A percentile compares a stretch with the other conserved stretches of the same genome.
phyloP scores from a whole-genome alignment of 441 rosid species.

The Bocquillonia castaneifolia region DNA sequence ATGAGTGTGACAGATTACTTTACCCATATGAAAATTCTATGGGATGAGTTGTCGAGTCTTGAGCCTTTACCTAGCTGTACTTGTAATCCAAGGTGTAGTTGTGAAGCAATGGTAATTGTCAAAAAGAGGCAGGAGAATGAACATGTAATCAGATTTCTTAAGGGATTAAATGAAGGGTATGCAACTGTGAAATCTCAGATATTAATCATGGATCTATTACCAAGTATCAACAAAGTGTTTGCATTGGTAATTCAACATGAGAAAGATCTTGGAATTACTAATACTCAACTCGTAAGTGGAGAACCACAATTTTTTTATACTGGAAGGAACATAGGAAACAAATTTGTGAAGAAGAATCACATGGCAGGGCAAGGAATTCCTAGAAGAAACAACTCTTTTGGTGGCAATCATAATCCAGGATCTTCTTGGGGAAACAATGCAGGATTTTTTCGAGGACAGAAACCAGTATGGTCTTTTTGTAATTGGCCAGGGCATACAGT shows the following conservation, averaged over 20 bases:
- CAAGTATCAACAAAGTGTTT: background rate
- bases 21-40: background rate
- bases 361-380: too few relatives aligned
- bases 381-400: background rate
- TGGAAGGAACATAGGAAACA: too few relatives aligned
- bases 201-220: background rate
- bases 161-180: background rate
- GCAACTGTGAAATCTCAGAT: background rate
- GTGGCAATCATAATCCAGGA: background rate
- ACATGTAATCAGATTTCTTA: background rate
- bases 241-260: background rate
- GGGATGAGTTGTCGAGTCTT: background rate
- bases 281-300: too few relatives aligned
- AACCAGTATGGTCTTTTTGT: background rate
- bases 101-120: background rate
- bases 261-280: background rate
- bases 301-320: too few relatives aligned
- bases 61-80: background rate
- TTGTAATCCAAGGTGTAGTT: background rate
- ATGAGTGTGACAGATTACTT: background rate
- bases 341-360: too few relatives aligned
- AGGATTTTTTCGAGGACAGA: background rate
- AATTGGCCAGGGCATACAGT: background rate
- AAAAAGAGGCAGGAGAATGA: background rate
- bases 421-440: background rate